A percentile compares a stretch with the other conserved stretches of the same genome.
Conservation (phyloP, 164 flowering plant species). For the Amborella trichopoda region DNA sequence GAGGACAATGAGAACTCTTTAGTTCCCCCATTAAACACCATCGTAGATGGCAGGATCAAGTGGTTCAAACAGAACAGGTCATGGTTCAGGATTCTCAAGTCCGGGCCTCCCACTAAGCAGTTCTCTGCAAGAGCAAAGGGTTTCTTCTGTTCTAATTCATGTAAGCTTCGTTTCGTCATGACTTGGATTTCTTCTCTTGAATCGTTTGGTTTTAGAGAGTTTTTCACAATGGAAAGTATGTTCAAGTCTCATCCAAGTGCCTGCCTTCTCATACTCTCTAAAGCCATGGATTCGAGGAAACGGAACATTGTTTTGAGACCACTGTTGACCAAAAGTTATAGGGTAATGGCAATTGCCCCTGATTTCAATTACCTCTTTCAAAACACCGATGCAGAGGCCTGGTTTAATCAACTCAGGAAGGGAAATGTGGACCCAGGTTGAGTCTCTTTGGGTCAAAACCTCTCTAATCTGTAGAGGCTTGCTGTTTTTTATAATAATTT, state of each 20-base stretch:
- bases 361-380: slow-evolving; percentile 47
- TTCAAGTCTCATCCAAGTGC: slow-evolving; percentile 64
- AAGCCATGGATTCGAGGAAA: slow-evolving; percentile 40
- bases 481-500: slow-evolving; percentile 53
- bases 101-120: slow-evolving; percentile 6
- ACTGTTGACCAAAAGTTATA: slow-evolving; percentile 31
- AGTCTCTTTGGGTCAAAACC: slow-evolving; percentile 70
- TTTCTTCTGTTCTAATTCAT: slow-evolving; percentile 37
- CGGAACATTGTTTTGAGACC: slow-evolving; percentile 38
- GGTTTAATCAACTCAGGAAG: slow-evolving; percentile 37
- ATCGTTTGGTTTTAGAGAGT: slow-evolving; percentile 45
- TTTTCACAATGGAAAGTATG: slow-evolving; percentile 43
- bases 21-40: slow-evolving; percentile 4
- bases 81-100: slow-evolving; percentile 9
- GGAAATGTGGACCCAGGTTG: slow-evolving; percentile 62
- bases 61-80: slow-evolving; percentile 3
- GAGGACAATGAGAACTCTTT: no score
- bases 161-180: slow-evolving; percentile 60
- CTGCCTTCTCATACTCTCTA: slow-evolving; percentile 60
- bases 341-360: slow-evolving; percentile 48
- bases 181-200: slow-evolving; percentile 76
- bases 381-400: slow-evolving; percentile 42
- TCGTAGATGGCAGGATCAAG: slow-evolving; percentile 10
- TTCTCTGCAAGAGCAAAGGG: slow-evolving; percentile 28
- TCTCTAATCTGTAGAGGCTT: slow-evolving; percentile 75